These are phyloP conservation scores for Fusarium heterosporum DNA, from an alignment of 2,329 filamentous ascomycete genomes.

Conservation along the genomic window DNA sequence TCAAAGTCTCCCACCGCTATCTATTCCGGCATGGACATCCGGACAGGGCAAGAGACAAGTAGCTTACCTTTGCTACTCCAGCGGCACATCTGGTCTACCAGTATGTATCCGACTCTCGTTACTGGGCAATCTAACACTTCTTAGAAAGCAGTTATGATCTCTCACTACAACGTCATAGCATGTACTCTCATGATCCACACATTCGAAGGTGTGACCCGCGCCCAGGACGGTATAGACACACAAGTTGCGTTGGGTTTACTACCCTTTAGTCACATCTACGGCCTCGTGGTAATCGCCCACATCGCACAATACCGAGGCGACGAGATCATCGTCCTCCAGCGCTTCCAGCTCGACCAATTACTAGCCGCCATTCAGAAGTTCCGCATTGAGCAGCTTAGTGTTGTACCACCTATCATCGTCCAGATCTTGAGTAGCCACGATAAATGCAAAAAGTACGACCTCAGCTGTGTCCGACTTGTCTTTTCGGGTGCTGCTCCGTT, in stretches of 20 bases:
- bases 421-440: constrained; percentile 18
- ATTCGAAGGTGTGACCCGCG: constrained; percentile 55
- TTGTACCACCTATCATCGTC: constrained; percentile 36
- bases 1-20: constrained; percentile 61
- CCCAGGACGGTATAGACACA: constrained; percentile 53
- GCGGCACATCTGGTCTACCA: constrained; percentile 81
- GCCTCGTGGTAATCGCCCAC: constrained; percentile 77
- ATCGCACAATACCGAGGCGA: constrained; percentile 76
- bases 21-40: constrained; percentile 65
- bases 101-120: constrained; percentile 52
- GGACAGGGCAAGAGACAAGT: constrained; percentile 75
- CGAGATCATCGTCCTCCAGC: constrained; percentile 76
- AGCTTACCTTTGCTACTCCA: constrained; percentile 83
- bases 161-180: constrained; percentile 81
- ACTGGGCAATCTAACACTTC: neutral
- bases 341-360: constrained; percentile 76
- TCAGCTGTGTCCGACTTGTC: constrained; percentile 24
- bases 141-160: constrained; percentile 87
- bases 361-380: constrained; percentile 52
- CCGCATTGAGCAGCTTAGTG: constrained; percentile 32
- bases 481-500: constrained; percentile 71
- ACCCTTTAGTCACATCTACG: constrained; percentile 86
- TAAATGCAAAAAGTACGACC: constrained; percentile 30
- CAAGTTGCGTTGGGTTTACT: constrained; percentile 72
- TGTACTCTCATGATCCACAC: constrained; percentile 73